Conservation (phyloP, 2,329 filamentous ascomycete species). For the Cercospora sp. region DNA sequence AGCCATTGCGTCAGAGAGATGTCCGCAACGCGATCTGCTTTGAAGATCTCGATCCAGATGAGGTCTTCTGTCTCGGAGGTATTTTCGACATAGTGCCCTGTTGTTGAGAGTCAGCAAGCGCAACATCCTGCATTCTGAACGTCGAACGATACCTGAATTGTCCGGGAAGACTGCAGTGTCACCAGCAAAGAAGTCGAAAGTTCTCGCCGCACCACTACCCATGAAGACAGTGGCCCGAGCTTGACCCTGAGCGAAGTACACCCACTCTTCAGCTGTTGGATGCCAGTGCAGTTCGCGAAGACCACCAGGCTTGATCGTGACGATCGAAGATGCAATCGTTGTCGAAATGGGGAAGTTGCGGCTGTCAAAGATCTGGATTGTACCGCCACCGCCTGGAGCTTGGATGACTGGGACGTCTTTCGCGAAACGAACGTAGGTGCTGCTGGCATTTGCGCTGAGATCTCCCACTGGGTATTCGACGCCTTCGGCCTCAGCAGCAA, state of each 20-base stretch:
- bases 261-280: slow-evolving; percentile 56
- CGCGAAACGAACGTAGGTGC: slow-evolving; percentile 28
- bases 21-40: slow-evolving; percentile 65
- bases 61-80: slow-evolving; percentile 63
- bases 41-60: slow-evolving; percentile 69
- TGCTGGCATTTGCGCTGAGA: background rate
- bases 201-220: slow-evolving; percentile 57
- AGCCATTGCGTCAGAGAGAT: slow-evolving; percentile 69
- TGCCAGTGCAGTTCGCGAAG: background rate
- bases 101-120: background rate
- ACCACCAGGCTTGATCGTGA: slow-evolving; percentile 63
- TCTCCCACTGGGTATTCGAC: background rate
- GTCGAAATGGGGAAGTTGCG: slow-evolving; percentile 66
- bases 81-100: slow-evolving; percentile 66
- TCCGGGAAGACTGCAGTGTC: slow-evolving; percentile 43
- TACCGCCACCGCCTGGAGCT: slow-evolving; percentile 59
- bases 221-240: slow-evolving; percentile 55
- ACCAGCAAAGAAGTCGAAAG: slow-evolving; percentile 67
- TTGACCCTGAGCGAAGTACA: slow-evolving; percentile 65
- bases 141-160: no score
- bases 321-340: slow-evolving; percentile 62
- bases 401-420: slow-evolving; percentile 15
- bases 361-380: slow-evolving; percentile 62
- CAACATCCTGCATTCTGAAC: no score
- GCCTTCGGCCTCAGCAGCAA: background rate